Evolutionary conservation across 2,329 filamentous ascomycete genomes (phyloP), one percentile per base, ranked within the genome.

Genomic region (Ceratocystis variospora): DNA sequence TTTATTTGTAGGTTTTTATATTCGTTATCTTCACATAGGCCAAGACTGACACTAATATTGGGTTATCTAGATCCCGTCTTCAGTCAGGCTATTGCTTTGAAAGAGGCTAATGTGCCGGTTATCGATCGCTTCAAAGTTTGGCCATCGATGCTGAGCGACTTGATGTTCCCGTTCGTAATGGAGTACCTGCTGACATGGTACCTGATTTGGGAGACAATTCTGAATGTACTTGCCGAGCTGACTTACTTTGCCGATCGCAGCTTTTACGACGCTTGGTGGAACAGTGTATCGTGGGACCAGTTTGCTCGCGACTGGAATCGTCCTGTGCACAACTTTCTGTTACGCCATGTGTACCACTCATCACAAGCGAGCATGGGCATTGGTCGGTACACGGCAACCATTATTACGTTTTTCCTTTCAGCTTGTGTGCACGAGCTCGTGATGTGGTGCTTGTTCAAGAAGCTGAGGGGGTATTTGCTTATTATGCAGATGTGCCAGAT

Each of bases 401-500:
- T 90, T 64, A 84, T 89, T 57, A 91, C 88, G 0, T 91, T 91
- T 72, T 79, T 90, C 70, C 76, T 91, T 19, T 87, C 83, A 6
- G 87, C 87, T 0, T 80, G 86, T 69, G 80, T 89, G 22, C 87
- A 91, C 71, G 88, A 92, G 74, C 76, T 91, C 59, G 81, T 90
- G 71, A 91, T 91, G 88, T 87, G 86, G 78, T 88, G 88, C 70
- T 79, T 92, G 44, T 92, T 92, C 74, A 87, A 87, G 74, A 90
- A 90, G 74, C 79, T 91, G 8, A 78, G 88, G 48, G 88, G 88
- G 0, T 91, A 91, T 71, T 75, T 91, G 59, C 81, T 91, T 25
- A 76, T 84, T n/a, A 75, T 88, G 71, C 88, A 92, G 73, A 84
- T 93, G 82, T 80, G 80, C 69, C 88, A 93, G 74, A 74, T 92